These are phyloP conservation scores for Cryptosporidium parvum DNA, from an alignment of 169 alveolate genomes.

Conservation along the genomic window DNA sequence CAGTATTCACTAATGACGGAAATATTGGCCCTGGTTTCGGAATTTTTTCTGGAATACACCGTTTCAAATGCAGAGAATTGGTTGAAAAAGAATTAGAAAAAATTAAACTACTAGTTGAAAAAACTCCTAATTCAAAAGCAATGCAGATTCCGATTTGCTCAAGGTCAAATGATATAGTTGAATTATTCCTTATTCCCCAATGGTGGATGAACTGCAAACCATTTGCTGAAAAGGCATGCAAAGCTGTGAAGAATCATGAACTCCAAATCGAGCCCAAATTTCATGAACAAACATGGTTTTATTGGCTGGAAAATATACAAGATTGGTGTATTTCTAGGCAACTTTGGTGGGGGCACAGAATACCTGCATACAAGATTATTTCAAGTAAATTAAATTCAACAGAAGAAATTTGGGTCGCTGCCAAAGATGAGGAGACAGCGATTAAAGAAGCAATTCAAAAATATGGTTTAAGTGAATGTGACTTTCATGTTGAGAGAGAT, in stretches of 20 bases:
- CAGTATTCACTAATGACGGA: constrained; percentile 96
- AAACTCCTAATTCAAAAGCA: constrained; percentile 90
- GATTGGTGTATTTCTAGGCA: constrained; percentile 99
- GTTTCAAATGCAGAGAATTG: constrained; percentile 95
- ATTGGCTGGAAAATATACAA: constrained; percentile 97
- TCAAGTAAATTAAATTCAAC: constrained; percentile 7
- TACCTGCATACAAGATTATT: constrained; percentile 96
- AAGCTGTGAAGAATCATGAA: constrained; percentile 92
- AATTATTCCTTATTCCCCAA: constrained; percentile 97
- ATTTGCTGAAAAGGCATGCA: constrained; percentile 92
- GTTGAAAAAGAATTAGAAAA: constrained; percentile 93
- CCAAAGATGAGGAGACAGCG: constrained; percentile 91
- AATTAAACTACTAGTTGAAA: constrained; percentile 88
- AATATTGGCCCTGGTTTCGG: constrained; percentile 95
- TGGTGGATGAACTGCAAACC: constrained; percentile 99
- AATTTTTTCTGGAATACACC: constrained; percentile 93
- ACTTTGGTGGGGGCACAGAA: constrained; percentile 99
- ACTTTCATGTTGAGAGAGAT: constrained; percentile 93
- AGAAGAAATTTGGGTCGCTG: constrained; percentile 92
- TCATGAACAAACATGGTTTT: constrained; percentile 95
- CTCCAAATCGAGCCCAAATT: constrained; percentile 93
- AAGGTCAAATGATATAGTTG: constrained; percentile 98
- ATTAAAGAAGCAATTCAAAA: constrained; percentile 88
- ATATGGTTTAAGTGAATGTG: constrained; percentile 81
- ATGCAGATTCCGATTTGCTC: constrained; percentile 98